These are phyloP conservation scores for Barbarea vulgaris DNA, from an alignment of 345 rosid genomes.

Conservation along the genomic window DNA sequence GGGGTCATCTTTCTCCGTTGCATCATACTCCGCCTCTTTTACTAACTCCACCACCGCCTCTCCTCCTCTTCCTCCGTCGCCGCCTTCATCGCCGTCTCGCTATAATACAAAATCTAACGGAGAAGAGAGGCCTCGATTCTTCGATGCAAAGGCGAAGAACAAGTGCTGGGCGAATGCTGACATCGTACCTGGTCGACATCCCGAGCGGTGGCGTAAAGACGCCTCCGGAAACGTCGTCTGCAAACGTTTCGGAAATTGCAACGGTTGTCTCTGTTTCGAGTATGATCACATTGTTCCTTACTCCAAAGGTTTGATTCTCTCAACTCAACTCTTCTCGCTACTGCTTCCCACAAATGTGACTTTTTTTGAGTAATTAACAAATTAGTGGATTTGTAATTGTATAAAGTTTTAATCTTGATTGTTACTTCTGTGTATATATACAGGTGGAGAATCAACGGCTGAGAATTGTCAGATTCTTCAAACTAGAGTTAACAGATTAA, in stretches of 20 bases:
- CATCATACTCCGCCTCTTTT: slow-evolving; percentile 23
- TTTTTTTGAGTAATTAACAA: not conserved
- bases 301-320: slow-evolving; percentile 67
- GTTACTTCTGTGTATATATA: not conserved
- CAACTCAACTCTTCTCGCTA: not conserved
- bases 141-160: slow-evolving; percentile 67
- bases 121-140: slow-evolving; percentile 74
- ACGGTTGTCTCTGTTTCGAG: slow-evolving; percentile 92
- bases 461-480: slow-evolving; percentile 94
- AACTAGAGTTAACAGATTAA: slow-evolving; percentile 77
- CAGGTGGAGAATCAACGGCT: slow-evolving; percentile 82
- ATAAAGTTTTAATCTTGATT: not conserved
- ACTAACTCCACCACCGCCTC: slow-evolving; percentile 32
- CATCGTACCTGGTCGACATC: slow-evolving; percentile 81
- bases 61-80: slow-evolving; percentile 27
- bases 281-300: slow-evolving; percentile 90
- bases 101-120: slow-evolving; percentile 26
- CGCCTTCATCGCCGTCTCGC: slow-evolving; percentile 40
- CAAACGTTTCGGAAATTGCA: slow-evolving; percentile 85
- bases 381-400: not conserved
- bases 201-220: slow-evolving; percentile 96
- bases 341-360: slow-evolving; percentile 1
- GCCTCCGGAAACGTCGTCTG: slow-evolving; percentile 88
- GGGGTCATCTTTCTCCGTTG: slow-evolving; percentile 16
- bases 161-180: slow-evolving; percentile 81